Evolutionary conservation across 2,329 filamentous ascomycete genomes (phyloP).

Genomic region (Ustulina deusta): DNA sequence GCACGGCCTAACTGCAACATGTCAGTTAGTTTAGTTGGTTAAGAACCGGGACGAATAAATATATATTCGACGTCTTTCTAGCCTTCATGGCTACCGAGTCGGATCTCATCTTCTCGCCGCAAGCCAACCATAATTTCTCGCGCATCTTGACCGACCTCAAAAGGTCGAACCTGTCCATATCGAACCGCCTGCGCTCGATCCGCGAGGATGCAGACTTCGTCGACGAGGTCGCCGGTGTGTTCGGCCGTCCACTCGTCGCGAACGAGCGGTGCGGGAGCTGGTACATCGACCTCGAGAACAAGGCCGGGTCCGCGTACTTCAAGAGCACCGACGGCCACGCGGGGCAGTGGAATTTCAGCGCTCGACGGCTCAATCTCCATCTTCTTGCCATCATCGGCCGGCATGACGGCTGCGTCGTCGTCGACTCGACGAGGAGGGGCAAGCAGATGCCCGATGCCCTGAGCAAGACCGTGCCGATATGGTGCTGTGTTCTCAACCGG

Average conservation of each 20-base stretch:
- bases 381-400: slow-evolving; percentile 75
- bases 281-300: slow-evolving; percentile 79
- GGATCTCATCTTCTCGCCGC: slow-evolving; percentile 63
- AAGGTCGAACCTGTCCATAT: slow-evolving; percentile 79
- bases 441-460: slow-evolving; percentile 97
- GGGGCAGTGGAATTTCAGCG: slow-evolving; percentile 90
- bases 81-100: slow-evolving; percentile 49
- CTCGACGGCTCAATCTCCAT: slow-evolving; percentile 85
- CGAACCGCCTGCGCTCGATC: slow-evolving; percentile 86
- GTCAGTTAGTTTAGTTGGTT: slow-evolving; percentile 1
- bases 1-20: slow-evolving; percentile 1
- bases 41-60: not conserved
- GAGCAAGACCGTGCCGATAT: slow-evolving; percentile 92
- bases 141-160: slow-evolving; percentile 78
- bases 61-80: not conserved
- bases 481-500: slow-evolving; percentile 88
- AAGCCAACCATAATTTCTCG: slow-evolving; percentile 73
- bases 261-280: slow-evolving; percentile 97
- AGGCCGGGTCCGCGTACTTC: slow-evolving; percentile 86
- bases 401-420: slow-evolving; percentile 82
- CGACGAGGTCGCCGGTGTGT: slow-evolving; percentile 65
- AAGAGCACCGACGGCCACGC: slow-evolving; percentile 97
- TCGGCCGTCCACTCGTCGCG: slow-evolving; percentile 78
- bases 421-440: slow-evolving; percentile 92
- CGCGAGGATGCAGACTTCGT: slow-evolving; percentile 82